Evolutionary conservation across 75 land plant species (phyloP).

Genomic region (Pinus albicaulis): DNA sequence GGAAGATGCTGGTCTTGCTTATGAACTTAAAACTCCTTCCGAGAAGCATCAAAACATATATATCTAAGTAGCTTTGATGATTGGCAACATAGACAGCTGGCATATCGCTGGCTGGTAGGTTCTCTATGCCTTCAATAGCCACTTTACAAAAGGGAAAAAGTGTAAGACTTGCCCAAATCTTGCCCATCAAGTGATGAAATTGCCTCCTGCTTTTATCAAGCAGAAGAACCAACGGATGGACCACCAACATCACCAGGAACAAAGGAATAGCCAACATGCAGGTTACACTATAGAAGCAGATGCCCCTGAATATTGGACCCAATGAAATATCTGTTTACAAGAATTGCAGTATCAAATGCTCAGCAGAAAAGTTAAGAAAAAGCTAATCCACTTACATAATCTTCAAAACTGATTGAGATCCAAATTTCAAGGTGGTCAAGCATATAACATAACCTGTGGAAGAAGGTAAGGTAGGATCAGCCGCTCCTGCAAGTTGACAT

Average conservation of each 20-base stretch:
- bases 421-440: neutral
- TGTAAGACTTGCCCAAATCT: conserved; percentile 83
- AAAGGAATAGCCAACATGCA: conserved; percentile 59
- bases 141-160: conserved; percentile 62
- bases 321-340: conserved; percentile 47
- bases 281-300: conserved; percentile 72
- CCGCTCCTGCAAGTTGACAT: neutral
- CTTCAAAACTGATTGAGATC: neutral
- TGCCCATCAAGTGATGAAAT: conserved; percentile 69
- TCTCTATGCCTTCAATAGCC: conserved; percentile 76
- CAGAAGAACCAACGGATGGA: conserved; percentile 83
- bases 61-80: conserved; percentile 96
- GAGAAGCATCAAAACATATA: conserved; percentile 77
- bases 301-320: conserved; percentile 60
- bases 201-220: conserved; percentile 75
- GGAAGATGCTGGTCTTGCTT: conserved; percentile 87
- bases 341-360: neutral
- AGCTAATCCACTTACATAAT: neutral
- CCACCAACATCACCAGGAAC: conserved; percentile 67
- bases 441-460: neutral
- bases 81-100: conserved; percentile 96
- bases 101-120: conserved; percentile 69
- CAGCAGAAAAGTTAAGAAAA: neutral
- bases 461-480: neutral
- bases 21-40: conserved; percentile 94